These are phyloP conservation scores for Yamadazyma phyllophila DNA, from an alignment of 805 yeast genomes.

Conservation along the genomic window DNA sequence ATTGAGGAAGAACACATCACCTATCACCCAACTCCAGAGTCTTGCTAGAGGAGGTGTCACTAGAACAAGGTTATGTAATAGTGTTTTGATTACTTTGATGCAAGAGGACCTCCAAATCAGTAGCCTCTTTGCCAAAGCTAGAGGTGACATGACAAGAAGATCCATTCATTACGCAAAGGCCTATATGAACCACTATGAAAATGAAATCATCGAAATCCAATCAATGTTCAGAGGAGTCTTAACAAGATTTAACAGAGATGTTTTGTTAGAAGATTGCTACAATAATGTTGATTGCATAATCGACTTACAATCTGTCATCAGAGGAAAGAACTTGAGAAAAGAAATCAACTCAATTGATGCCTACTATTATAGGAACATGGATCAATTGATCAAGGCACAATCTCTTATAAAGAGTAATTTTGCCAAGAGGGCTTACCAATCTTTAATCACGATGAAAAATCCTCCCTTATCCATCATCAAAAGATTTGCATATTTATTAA, in stretches of 20 bases:
- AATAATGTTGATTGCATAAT: constrained; percentile 38
- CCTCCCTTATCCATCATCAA: constrained; percentile 79
- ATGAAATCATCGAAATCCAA: constrained; percentile 47
- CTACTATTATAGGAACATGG: constrained; percentile 55
- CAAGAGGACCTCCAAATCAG: constrained; percentile 38
- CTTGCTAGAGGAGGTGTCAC: constrained; percentile 45
- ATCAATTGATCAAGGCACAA: constrained; percentile 70
- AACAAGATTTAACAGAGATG: constrained; percentile 54
- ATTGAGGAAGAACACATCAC: constrained; percentile 4
- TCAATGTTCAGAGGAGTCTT: constrained; percentile 62
- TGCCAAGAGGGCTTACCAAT: constrained; percentile 69
- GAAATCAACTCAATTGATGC: constrained; percentile 28
- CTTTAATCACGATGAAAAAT: constrained; percentile 63
- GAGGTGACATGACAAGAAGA: constrained; percentile 42
- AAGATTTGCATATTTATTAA: constrained; percentile 71
- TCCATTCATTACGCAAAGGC: constrained; percentile 19
- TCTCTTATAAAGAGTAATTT: constrained; percentile 65
- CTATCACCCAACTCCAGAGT: constrained; percentile 37
- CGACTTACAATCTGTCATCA: constrained; percentile 51
- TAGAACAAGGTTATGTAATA: constrained; percentile 42
- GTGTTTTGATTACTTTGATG: constrained; percentile 40
- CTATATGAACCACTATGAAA: constrained; percentile 16
- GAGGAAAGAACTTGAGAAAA: constrained; percentile 48
- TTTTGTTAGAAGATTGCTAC: constrained; percentile 52
- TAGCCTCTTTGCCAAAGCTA: constrained; percentile 39